Base-by-base conservation (phyloP, 352 stramenopile species). In the Aphanomyces invadans region DNA sequence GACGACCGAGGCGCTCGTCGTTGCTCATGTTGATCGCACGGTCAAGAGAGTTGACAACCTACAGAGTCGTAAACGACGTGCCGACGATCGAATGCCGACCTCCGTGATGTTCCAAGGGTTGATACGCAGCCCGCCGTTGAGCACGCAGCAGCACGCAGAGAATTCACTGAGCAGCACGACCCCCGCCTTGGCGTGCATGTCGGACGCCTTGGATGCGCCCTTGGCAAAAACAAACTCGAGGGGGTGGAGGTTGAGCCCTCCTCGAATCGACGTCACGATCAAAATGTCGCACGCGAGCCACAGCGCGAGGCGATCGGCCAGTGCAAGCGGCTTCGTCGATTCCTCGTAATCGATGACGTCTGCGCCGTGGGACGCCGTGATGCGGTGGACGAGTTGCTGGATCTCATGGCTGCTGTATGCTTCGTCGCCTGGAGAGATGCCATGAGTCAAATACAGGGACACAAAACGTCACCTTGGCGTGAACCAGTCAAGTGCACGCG, bases 91-190 rank as follows among this genome's bases (percentile, higher is more conserved):
- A 70, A 80, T 2, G 82, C 76, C 12, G 72, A 78, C 36, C 63
- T 96, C 92, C 54, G 90, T 86, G 52, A 98, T 96, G 71, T 98
- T 96, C 83, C 95, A 99, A 23, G 97, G 97, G 70, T 99, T 99
- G 29, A 99, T 88, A 46, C 93, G 87, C 31, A 99, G 70, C 15
- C 92, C 92, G 46, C 95, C 95, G 74, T 98, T 99, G 36, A 99
- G 73, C 29, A 99, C 93, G 38, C 88, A 97, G 62, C 88, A 96
- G 45, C 96, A 97, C 1, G 95, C 95, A 4, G 90, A 98, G 74
- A 99, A 99, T 70, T 99, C 97, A 23, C 90, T 98, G 28, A 97
- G 63, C 52, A 99, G 95, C 0, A 99, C 93, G 9, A 99, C 96
- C 25, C 97, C 97, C 7, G 95, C 84, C 5, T 75, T 74, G n/a